phyloP scores from a whole-genome alignment of 306 rosid species.

The Bauhinia variegata region DNA sequence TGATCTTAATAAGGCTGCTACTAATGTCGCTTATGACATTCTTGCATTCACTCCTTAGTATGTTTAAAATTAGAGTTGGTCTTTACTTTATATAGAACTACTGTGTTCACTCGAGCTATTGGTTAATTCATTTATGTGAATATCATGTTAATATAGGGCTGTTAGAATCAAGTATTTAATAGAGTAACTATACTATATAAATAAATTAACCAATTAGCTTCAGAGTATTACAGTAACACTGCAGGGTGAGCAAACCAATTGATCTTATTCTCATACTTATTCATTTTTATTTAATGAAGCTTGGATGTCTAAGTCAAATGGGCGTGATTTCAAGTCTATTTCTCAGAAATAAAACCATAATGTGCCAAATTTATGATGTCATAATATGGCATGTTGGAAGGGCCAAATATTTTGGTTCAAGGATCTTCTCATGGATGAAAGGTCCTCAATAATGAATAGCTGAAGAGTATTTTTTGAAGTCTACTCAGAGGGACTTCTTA shows the following conservation, averaged over 20 bases:
- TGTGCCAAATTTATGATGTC: background rate
- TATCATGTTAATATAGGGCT: no score
- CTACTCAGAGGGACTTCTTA: slow-evolving; percentile 8
- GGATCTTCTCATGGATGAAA: background rate
- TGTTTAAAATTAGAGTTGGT: background rate
- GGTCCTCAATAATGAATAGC: background rate
- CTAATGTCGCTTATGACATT: background rate
- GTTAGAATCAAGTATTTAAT: no score
- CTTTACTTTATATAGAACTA: background rate
- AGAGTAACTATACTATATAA: no score
- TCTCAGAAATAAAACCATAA: background rate
- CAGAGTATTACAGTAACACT: no score
- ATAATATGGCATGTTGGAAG: background rate
- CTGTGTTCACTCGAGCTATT: background rate
- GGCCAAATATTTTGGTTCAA: background rate
- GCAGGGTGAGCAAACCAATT: no score
- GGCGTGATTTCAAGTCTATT: background rate
- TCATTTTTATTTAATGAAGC: no score
- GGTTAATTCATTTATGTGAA: no score
- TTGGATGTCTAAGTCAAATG: no score
- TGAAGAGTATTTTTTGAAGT: background rate
- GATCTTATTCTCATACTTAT: no score
- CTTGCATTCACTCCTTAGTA: background rate
- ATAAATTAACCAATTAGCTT: no score
- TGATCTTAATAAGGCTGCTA: background rate